Evolutionary conservation across 345 rosid genomes (phyloP), one percentile per base, ranked within the genome.

Genomic region (Balakata baccata): DNA sequence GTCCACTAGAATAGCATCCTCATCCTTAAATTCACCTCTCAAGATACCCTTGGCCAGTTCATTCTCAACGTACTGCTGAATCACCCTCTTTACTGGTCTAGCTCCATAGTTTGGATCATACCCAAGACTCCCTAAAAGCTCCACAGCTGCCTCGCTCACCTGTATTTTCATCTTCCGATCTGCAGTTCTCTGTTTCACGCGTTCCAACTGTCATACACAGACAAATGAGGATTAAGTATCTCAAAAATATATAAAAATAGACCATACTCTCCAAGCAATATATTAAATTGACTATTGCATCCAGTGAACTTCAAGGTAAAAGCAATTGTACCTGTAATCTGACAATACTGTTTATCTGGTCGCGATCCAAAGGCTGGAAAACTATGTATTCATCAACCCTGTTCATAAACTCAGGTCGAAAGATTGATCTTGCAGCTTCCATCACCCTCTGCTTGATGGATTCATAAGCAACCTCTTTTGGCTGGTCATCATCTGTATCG

Each of bases 391-490:
- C 98, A 74, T 96, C 99, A 39, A 96, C 97, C 49, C 99, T 84
- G 75, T 93, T 96, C 97, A 96, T 91, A 81, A 96, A 96, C 77
- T 96, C 99, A 1, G 99, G 99, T 46, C 98, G 91, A 73, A 96
- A 96, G 70, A 96, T 64, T 7, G 97, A 87, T 81, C 99, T 91
- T n/a, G 98, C 98, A 82, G 99, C 97, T 76, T 91, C 92, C 94
- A 91, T 85, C 53, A 93, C 98, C 73, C 95, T 82, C 70, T 86
- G 83, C 75, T 89, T 96, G 37, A 96, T 96, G 9, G 87, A 88
- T 75, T 90, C 95, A 68, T 96, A 93, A 14, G 87, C 87, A 3
- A 79, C 65, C 80, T 91, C 97, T 41, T 84, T 84, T 7, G 92
- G 79, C 14, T 67, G 3, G 20, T 86, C 91, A 61, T 89, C 92